Conservation (phyloP, 1,284 basidiomycete genomes). For the Bondarzewia mesenterica region DNA sequence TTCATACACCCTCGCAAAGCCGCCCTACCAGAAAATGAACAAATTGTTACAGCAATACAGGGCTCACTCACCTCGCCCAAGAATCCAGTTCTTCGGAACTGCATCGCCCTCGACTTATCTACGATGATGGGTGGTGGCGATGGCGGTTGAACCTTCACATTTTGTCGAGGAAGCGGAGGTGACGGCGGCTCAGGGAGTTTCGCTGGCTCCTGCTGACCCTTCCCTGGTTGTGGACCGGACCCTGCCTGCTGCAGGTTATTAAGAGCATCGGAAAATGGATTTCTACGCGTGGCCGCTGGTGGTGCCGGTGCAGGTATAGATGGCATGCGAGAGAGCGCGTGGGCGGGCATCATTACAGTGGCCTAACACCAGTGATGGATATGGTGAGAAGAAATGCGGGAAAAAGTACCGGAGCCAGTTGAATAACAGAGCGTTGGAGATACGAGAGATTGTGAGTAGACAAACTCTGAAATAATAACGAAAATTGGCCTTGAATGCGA, state of each 20-base stretch:
- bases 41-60: not conserved
- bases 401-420: not conserved
- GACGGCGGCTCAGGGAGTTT: constrained; percentile 28
- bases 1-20: constrained; percentile 88
- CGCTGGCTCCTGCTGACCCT: constrained; percentile 10
- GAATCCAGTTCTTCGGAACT: constrained; percentile 70
- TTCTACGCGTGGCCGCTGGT: constrained; percentile 18
- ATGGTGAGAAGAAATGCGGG: not conserved
- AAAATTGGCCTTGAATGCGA: not conserved
- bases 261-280: constrained; percentile 24
- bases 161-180: constrained; percentile 69
- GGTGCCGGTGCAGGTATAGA: constrained; percentile 14
- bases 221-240: constrained; percentile 16
- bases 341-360: constrained; percentile 12
- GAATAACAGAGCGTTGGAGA: not conserved
- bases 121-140: constrained; percentile 74
- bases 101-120: constrained; percentile 50
- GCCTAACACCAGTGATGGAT: constrained; percentile 15
- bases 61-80: constrained; percentile 69
- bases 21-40: constrained; percentile 47
- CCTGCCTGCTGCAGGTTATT: constrained; percentile 18
- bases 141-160: constrained; percentile 73
- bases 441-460: not conserved
- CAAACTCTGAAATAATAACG: constrained; percentile 1
- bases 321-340: constrained; percentile 6